Base-by-base conservation (phyloP, 2,329 filamentous ascomycete genomes). In the Pleurostoma richardsiae region DNA sequence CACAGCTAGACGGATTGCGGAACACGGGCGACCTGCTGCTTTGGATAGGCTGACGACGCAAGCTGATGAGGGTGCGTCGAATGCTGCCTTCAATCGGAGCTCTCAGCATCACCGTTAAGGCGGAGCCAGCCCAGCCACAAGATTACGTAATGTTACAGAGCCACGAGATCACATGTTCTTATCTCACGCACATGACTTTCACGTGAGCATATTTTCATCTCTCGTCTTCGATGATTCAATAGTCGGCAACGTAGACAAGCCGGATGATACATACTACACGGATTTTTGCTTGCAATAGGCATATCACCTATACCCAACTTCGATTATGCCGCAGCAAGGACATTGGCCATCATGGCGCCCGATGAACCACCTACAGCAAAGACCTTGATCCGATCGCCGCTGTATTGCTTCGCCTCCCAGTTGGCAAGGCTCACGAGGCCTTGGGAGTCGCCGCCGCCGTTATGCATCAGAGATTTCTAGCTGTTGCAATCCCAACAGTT, bases 401-500 rank as follows among this genome's bases (percentile, higher is more conserved):
- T 60, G 60, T 78, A 77, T 50, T 67, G 68, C n/a, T 54, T 52
- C 6, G 79, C 54, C 3, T 72, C 33, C 33, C 33, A 78, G 44
- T 64, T 65, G 41, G 79, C 73, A 76, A 79, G 78, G 54, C 68
- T 74, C 36, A 71, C 67, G 51, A 80, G 76, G 2, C 68, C 67
- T 29, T 70, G 66, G 10, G 67, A 70, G 58, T 79, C 74, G 19
- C 74, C 73, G 29, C 75, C 75, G 10, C 66, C 68, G 49, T 73
- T 65, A 52, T 77, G 76, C 4, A 69, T 72, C 2, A 79, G 63
- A 3, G 70, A 68, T 29, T 54, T 57, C 3, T 64, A 53, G 39
- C 67, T 73, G 10, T 70, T 67, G 7, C 79, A 76, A 50, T 81
- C 77, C 76, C 76, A 80, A 60, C 77, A 80, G 52, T 60, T 43